These are phyloP conservation scores for Physcomitrellopsis africana DNA, from an alignment of 225 moss, liverwort and hornwort genomes.

Conservation along the genomic window DNA sequence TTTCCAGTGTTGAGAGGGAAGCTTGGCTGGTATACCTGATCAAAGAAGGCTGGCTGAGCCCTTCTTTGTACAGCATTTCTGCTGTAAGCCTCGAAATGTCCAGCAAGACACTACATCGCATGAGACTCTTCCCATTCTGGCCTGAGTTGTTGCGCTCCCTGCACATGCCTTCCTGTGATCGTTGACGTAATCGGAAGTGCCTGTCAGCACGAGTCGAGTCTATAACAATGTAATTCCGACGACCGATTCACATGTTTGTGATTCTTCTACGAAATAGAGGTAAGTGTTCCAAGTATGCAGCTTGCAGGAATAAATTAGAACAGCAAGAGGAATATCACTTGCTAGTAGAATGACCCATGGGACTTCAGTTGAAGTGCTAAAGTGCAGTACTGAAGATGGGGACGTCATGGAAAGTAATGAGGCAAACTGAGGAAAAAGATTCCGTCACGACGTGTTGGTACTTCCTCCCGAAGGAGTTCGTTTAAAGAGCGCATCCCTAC, in stretches of 20 bases:
- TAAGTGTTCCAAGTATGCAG: neutral
- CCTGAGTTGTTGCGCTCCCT: slow-evolving; percentile 16
- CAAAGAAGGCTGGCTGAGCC: slow-evolving; percentile 22
- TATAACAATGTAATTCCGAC: neutral
- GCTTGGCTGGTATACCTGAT: slow-evolving; percentile 23
- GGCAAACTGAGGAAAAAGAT: slow-evolving; percentile 23
- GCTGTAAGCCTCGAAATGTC: neutral
- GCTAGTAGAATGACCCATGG: slow-evolving; percentile 13
- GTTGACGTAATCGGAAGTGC: slow-evolving; percentile 22
- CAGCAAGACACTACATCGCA: slow-evolving; percentile 21
- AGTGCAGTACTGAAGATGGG: slow-evolving; percentile 14
- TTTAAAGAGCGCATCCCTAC: slow-evolving; percentile 8
- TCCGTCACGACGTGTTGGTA: neutral
- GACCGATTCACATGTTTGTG: slow-evolving; percentile 3
- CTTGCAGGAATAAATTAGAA: neutral
- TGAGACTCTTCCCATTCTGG: slow-evolving; percentile 17
- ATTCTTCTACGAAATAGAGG: slow-evolving; percentile 10
- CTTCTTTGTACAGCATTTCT: slow-evolving; percentile 9
- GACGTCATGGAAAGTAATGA: slow-evolving; percentile 16
- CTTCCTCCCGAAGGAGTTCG: slow-evolving; percentile 7
- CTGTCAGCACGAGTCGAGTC: slow-evolving; percentile 6
- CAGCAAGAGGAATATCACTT: slow-evolving; percentile 18
- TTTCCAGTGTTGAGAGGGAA: slow-evolving; percentile 14
- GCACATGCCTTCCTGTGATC: slow-evolving; percentile 13
- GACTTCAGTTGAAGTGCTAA: slow-evolving; percentile 9